These are phyloP conservation scores for Pseudogymnoascus sp. DNA, from an alignment of 2,329 filamentous ascomycete species.

Conservation along the genomic window DNA sequence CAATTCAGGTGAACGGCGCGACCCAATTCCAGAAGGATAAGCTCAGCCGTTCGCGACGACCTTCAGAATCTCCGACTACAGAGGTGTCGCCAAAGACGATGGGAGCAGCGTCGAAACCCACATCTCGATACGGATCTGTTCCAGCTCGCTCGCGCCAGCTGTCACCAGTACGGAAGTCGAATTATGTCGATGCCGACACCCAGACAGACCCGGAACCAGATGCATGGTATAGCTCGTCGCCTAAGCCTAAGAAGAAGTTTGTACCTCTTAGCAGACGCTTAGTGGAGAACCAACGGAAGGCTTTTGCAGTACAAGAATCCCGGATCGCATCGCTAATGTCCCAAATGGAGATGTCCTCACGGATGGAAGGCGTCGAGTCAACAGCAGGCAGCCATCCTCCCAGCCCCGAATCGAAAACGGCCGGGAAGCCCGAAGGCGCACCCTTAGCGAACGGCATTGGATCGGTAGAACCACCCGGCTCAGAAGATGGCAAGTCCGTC, in stretches of 20 bases:
- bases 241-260: conserved; percentile 21
- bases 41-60: conserved; percentile 25
- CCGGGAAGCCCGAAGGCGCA: conserved; percentile 7
- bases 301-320: conserved; percentile 18
- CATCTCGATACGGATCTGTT: conserved; percentile 16
- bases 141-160: conserved; percentile 20
- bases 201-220: conserved; percentile 27
- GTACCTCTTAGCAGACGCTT: conserved; percentile 25
- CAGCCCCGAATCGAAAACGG: conserved; percentile 16
- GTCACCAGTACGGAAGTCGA: conserved; percentile 17
- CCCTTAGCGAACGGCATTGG: background rate
- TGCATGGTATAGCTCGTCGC: conserved; percentile 26
- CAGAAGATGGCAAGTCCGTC: conserved; percentile 5
- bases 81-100: conserved; percentile 23
- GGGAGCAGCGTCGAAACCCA: conserved; percentile 16
- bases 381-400: conserved; percentile 13
- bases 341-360: conserved; percentile 14
- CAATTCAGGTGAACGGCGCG: conserved; percentile 16
- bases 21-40: conserved; percentile 25
- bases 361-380: conserved; percentile 8
- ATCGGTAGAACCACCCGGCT: background rate
- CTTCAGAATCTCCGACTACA: conserved; percentile 27
- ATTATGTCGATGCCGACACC: conserved; percentile 24
- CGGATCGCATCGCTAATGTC: background rate
- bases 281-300: conserved; percentile 24